Percentiles rank a stretch among this genome's conserved stretches.
Conservation (phyloP, 2,329 filamentous ascomycete genomes). For the Podosphaera xanthii region DNA sequence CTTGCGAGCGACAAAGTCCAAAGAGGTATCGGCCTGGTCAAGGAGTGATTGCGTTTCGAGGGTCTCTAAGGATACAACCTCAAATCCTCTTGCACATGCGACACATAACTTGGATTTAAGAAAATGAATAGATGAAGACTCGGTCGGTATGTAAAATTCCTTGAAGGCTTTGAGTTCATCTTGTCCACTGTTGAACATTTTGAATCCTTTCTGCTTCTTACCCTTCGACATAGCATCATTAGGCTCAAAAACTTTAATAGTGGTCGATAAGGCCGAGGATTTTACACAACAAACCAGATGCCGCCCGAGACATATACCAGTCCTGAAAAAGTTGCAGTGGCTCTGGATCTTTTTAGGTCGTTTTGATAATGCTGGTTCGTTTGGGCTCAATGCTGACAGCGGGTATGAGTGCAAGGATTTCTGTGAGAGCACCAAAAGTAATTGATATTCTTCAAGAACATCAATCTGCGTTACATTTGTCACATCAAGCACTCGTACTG, state of each 20-base stretch:
- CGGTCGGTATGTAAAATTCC: slow-evolving; percentile 96
- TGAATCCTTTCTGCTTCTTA: slow-evolving; percentile 89
- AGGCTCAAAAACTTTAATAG: slow-evolving; percentile 97
- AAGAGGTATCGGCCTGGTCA: slow-evolving; percentile 89
- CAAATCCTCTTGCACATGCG: slow-evolving; percentile 83
- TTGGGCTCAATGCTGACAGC: slow-evolving; percentile 63
- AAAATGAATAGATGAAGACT: slow-evolving; percentile 97
- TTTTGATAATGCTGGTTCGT: slow-evolving; percentile 59
- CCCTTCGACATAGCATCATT: slow-evolving; percentile 85
- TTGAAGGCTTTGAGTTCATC: slow-evolving; percentile 94
- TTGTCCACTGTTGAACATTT: slow-evolving; percentile 84
- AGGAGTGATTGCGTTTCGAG: slow-evolving; percentile 95
- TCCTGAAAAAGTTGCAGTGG: slow-evolving; percentile 96
- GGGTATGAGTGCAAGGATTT: slow-evolving; percentile 83
- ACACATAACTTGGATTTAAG: slow-evolving; percentile 91
- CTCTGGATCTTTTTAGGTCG: slow-evolving; percentile 89
- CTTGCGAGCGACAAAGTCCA: slow-evolving; percentile 87
- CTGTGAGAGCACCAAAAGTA: slow-evolving; percentile 77
- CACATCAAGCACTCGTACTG: slow-evolving; percentile 65
- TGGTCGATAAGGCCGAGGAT: slow-evolving; percentile 76
- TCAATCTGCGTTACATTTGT: slow-evolving; percentile 85
- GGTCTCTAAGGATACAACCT: slow-evolving; percentile 88
- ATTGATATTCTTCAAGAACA: slow-evolving; percentile 81
- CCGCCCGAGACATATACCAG: slow-evolving; percentile 78
- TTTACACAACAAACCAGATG: slow-evolving; percentile 95